Base-by-base conservation (phyloP, 306 rosid species). In the Gastrolobium bilobum region DNA sequence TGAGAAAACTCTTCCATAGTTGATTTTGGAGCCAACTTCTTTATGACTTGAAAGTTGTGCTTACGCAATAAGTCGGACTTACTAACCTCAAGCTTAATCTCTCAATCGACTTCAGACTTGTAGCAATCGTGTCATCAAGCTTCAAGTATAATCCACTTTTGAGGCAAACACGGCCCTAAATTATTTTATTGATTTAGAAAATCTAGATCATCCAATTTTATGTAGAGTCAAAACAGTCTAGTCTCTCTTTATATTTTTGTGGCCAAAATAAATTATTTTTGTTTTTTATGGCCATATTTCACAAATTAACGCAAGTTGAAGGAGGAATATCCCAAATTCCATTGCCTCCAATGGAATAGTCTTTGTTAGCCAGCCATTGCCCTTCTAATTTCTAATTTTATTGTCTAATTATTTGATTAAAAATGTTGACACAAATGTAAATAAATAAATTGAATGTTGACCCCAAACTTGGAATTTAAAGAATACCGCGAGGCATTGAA, bases 401-500 rank as follows among this genome's bases (percentile, higher is more conserved):
- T 4, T 10, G 2, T 34, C 75, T 6, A 1, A 2, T 4, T 2
- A 6, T 42, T 26, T 34, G 10, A 77, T 40, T 13, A 47, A 30
- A 10, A 50, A 79, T 43, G 42, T 43, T 80, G 79, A 64, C 75
- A 66, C 52, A 26, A 47, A 42, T 35, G 10, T 35, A 44, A 37
- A 29, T 3, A 59, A 11, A 20, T 3, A 46, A 75, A 5, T 47
- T 29, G 34, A 80, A 7, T 26, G 43, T 35, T 65, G 68, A 64
- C 70, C 29, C 26, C 1, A 42, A 64, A 35, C 1, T 4, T 38
- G 11, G 31, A 64, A 56, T 44, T 63, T 51, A 44, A 65, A 65
- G 47, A 77, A 81, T 30, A 58, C 44, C 10, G 35, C n/a, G 3
- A 66, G n/a, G 46, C 40, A 52, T 56, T 50, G 26, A 43, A 65